Evolutionary conservation across 805 yeast species (phyloP).

Genomic region (Cyberlindnera xishuangbannaensis): DNA sequence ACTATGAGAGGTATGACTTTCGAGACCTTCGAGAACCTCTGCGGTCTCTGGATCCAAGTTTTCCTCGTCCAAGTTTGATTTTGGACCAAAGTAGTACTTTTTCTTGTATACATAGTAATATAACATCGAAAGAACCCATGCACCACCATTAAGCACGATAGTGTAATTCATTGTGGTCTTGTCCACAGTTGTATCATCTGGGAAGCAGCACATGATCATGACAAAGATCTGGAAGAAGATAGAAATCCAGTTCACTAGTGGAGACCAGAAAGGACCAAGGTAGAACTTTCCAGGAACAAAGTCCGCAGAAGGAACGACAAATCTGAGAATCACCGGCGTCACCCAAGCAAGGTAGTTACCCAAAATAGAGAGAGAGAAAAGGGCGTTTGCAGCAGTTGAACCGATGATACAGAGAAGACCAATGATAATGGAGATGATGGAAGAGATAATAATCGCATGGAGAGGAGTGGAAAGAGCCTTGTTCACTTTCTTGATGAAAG

Average conservation of each 20-base stretch:
- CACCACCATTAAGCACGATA: constrained; percentile 54
- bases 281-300: constrained; percentile 61
- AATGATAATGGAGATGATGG: constrained; percentile 41
- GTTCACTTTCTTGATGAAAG: constrained; percentile 48
- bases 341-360: constrained; percentile 63
- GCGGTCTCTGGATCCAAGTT: constrained; percentile 11
- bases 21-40: constrained; percentile 12
- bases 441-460: constrained; percentile 41
- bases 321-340: constrained; percentile 49
- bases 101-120: constrained; percentile 51
- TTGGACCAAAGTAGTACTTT: constrained; percentile 54
- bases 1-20: constrained; percentile 3
- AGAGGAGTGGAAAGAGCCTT: constrained; percentile 51
- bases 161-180: constrained; percentile 59
- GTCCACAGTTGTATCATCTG: constrained; percentile 36
- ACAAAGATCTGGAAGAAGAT: constrained; percentile 43
- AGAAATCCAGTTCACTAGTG: constrained; percentile 39
- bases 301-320: constrained; percentile 27
- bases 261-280: constrained; percentile 42
- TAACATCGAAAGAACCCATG: constrained; percentile 46
- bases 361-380: constrained; percentile 57
- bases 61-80: constrained; percentile 2
- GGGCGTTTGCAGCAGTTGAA: constrained; percentile 57
- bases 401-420: constrained; percentile 58
- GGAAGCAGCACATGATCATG: constrained; percentile 55